Evolutionary conservation across 2,329 filamentous ascomycete species (phyloP).

Genomic region (Paecilomyces dactylethromorphus): DNA sequence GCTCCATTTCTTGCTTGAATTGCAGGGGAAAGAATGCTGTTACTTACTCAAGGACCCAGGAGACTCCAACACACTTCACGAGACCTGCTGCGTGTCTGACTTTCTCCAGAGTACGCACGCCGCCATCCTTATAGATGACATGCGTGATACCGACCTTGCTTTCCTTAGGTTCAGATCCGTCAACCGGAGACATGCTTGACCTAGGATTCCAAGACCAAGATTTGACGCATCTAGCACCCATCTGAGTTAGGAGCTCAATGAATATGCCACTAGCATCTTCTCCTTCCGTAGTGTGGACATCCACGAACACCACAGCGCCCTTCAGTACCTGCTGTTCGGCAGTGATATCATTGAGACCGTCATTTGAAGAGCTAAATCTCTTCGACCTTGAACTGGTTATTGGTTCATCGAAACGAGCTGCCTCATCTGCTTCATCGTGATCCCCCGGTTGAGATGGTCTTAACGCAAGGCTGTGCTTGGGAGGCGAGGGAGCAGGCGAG

Average conservation of each 20-base stretch:
- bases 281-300: slow-evolving; percentile 76
- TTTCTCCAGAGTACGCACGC: slow-evolving; percentile 73
- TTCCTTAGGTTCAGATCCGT: slow-evolving; percentile 24
- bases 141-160: slow-evolving; percentile 71
- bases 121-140: slow-evolving; percentile 84
- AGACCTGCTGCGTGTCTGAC: slow-evolving; percentile 64
- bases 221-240: slow-evolving; percentile 75
- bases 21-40: background rate
- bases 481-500: slow-evolving; percentile 18
- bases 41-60: slow-evolving; percentile 81
- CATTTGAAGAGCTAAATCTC: slow-evolving; percentile 15
- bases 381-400: background rate
- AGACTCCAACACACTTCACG: slow-evolving; percentile 79
- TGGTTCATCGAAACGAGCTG: background rate
- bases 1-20: slow-evolving; percentile 7
- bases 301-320: slow-evolving; percentile 73
- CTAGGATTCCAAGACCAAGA: slow-evolving; percentile 68
- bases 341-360: slow-evolving; percentile 20
- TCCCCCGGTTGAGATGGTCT: background rate
- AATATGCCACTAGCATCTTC: slow-evolving; percentile 77
- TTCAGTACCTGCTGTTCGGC: slow-evolving; percentile 44
- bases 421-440: background rate
- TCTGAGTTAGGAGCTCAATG: slow-evolving; percentile 67
- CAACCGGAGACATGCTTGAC: slow-evolving; percentile 31
- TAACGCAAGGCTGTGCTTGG: slow-evolving; percentile 9